Evolutionary conservation across 1,284 basidiomycete genomes (phyloP), one percentile per base, ranked within the genome.

Genomic region (Rhodotorula sp.): DNA sequence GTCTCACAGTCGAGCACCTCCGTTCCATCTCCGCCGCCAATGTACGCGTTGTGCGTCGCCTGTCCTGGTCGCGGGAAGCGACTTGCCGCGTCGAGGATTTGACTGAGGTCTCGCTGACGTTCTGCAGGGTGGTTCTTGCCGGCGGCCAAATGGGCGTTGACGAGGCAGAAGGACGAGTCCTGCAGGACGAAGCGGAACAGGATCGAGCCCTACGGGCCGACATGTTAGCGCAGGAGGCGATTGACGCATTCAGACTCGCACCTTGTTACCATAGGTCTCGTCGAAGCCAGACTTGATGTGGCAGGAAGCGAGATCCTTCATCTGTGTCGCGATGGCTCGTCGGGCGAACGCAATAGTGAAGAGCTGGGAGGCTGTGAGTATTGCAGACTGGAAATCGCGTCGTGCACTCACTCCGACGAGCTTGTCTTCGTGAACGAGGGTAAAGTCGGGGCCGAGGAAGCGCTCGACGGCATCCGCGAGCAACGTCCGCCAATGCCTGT

Each of bases 61-160:
- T 29, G 86, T 84, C 2, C 81, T 17, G 22, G 81, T 69, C 82
- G 81, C 0, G 89, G 85, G 69, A 93, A 89, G 3, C 91, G 83
- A 4, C 84, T 81, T 66, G 88, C 87, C 74, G 90, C 88, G 76
- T 96, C 93, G 63, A 95, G 80, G 68, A 96, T 90, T 1, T 87
- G 89, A 1, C 89, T 88, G 6, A 94, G 82, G 80, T 99, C 94
- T 0, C 88, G 87, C 76, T 95, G 96, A 7, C 95, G 85, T 71
- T 90, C 85, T 10, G 89, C 85, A 36, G 91, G 86, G 58, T 91
- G 88, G 71, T 86, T 85, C 78, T 96, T 93, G 2, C 95, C 94
- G 4, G 95, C 94, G 8, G 94, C 95, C 61, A 99, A 84, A 83
- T 99, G 95, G 75, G 92, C 92, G 81, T 99, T 99, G 82, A 97